Conservation (phyloP, 225 moss, liverwort and hornwort species). For the Anthoceros angustus region DNA sequence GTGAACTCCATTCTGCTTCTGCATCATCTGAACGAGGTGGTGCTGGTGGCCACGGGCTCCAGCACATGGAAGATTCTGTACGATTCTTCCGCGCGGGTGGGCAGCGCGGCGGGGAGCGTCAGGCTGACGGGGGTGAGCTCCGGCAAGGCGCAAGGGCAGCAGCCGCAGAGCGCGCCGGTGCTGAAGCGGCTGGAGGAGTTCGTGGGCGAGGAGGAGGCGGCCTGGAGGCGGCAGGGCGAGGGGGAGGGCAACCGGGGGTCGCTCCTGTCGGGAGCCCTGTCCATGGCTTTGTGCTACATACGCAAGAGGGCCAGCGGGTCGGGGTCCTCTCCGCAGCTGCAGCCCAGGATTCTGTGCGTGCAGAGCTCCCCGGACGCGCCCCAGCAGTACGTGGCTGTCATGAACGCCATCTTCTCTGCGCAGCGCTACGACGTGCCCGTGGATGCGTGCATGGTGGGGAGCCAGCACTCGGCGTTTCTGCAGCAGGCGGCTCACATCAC, state of each 20-base stretch:
- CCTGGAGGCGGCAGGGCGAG: conserved; percentile 38
- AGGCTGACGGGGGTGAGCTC: conserved; percentile 16
- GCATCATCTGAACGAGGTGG: conserved; percentile 63
- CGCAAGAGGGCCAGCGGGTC: conserved; percentile 6
- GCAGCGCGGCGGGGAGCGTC: conserved; percentile 16
- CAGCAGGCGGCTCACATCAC: conserved; percentile 99
- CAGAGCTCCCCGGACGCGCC: conserved; percentile 90
- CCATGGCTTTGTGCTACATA: conserved; percentile 98
- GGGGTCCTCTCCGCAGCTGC: conserved; percentile 60
- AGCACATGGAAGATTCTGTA: conserved; percentile 72
- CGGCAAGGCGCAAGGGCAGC: conserved; percentile 13
- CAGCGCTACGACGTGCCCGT: conserved; percentile 86
- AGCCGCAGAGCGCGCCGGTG: conserved; percentile 42
- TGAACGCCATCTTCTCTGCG: conserved; percentile 98
- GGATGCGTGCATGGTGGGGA: conserved; percentile 85
- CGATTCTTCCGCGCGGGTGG: conserved; percentile 53
- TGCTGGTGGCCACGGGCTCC: conserved; percentile 72
- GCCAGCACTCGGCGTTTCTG: conserved; percentile 72
- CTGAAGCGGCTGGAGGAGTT: conserved; percentile 54
- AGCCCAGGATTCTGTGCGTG: conserved; percentile 76
- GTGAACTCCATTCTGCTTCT: conserved; percentile 74
- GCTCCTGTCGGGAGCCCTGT: conserved; percentile 65
- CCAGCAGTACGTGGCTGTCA: conserved; percentile 85
- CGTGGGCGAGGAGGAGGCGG: conserved; percentile 62
- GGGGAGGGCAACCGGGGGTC: conserved; percentile 49